phyloP scores from a whole-genome alignment of 1,284 basidiomycete species.

The Wallemia hederae region DNA sequence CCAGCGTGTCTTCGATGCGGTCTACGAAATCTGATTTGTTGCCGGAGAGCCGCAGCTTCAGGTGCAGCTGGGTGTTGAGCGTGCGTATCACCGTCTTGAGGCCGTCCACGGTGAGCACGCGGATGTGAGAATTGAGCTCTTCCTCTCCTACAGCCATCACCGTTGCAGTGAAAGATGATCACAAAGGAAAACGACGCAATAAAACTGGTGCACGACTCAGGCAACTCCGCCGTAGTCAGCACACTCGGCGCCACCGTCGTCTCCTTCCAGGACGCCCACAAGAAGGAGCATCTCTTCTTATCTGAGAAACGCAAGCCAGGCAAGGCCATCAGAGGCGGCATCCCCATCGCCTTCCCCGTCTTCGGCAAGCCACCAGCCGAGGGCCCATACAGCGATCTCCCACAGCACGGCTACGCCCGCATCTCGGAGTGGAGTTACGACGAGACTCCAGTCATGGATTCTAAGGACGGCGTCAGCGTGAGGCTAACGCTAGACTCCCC shows the following conservation, averaged over 20 bases:
- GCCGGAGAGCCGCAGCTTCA: background rate
- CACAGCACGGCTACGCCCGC: slow-evolving; percentile 62
- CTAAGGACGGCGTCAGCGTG: slow-evolving; percentile 36
- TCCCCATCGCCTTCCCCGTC: slow-evolving; percentile 54
- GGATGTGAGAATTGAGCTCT: background rate
- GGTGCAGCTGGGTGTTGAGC: background rate
- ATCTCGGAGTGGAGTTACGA: slow-evolving; percentile 39
- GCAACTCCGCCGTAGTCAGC: background rate
- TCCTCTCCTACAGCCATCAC: background rate
- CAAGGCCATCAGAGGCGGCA: slow-evolving; percentile 36
- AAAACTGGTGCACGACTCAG: background rate
- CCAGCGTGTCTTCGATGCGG: background rate
- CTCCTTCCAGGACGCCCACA: background rate
- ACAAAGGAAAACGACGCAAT: background rate
- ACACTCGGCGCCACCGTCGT: background rate
- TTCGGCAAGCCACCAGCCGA: slow-evolving; percentile 40
- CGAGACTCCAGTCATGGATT: slow-evolving; percentile 30
- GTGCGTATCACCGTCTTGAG: background rate
- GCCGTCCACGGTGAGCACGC: background rate
- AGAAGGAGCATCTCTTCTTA: background rate
- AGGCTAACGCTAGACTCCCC: slow-evolving; percentile 35
- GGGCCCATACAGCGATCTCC: slow-evolving; percentile 32
- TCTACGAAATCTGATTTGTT: background rate
- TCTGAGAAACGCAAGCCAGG: background rate
- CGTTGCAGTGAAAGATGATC: background rate